Evolutionary conservation across 371 early-diverging fungal species (phyloP), one percentile per base, ranked within the genome.

Genomic region (Saksenaea oblongispora): DNA sequence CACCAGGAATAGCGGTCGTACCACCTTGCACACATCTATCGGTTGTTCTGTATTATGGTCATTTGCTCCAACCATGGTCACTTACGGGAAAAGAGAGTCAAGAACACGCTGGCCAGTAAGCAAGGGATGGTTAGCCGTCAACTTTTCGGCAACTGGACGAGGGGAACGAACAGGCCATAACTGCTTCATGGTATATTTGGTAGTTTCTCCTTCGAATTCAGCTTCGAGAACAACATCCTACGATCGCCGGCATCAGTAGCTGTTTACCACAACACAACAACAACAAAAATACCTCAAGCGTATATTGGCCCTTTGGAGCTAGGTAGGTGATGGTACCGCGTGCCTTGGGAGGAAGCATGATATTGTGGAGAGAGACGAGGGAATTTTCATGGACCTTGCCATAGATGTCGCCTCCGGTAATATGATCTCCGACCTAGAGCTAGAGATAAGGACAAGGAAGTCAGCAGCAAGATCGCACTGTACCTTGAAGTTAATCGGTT

Each of bases 1-100:
- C 99, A 62, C 99, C 99, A 14, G 99, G 99, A 85, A 99, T 98
- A 37, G 99, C 99, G 5, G 99, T 99, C 14, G 99, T 99, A 63
- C 99, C 99, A 66, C 99, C 99, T 83, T 99, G 99, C 7, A 99
- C 99, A 86, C 99, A 99, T 28, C 72, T 71, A 79, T 18, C 8
- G 11, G 18, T 41, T 24, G 54, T 53, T 14, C 22, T 27, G 24
- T 24, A 56, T 10, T 17, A 42, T 31, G 31, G 34, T 24, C 8
- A 3, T 15, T 26, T n/a, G 17, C 10, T 34, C 15, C 36, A 56
- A 0, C 35, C 28, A 24, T 18, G 2, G 18, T 10, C 1, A 66
- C 87, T 74, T 81, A 91, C 82, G 99, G 99, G 90, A 99, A 99
- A 24, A 99, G 89, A 28, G 98, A 93, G 71, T 99, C 99, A 68